Conservation (phyloP, 2,329 filamentous ascomycete species). For the Aspergillus transmontanensis region DNA sequence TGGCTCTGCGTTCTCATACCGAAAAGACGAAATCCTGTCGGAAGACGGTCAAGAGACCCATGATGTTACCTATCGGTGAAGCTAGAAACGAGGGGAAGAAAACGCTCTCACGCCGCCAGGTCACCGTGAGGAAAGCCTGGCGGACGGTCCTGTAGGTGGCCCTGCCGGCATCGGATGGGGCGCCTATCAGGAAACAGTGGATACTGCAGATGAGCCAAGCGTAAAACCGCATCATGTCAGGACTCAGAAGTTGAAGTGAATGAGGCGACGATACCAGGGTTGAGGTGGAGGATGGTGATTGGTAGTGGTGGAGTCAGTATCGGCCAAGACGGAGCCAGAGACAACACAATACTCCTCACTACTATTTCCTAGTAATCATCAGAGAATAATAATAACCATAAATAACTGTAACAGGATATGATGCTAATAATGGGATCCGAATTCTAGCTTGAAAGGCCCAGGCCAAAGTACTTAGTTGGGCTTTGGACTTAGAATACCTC, state of each 20-base stretch:
- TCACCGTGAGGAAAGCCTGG: constrained; percentile 28
- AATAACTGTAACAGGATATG: not conserved
- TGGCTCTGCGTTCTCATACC: constrained; percentile 15
- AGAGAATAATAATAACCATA: not conserved
- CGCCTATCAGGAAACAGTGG: constrained; percentile 25
- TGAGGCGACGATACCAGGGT: constrained; percentile 22
- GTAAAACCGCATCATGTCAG: constrained; percentile 18
- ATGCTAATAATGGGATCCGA: not conserved
- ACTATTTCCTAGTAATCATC: not conserved
- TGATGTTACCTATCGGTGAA: constrained; percentile 24
- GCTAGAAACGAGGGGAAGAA: constrained; percentile 18
- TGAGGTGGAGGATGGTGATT: constrained; percentile 20
- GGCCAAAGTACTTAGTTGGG: not conserved
- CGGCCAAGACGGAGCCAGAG: constrained; percentile 13
- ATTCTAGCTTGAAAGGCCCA: not conserved
- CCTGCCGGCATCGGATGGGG: constrained; percentile 18
- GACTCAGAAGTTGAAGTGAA: constrained; percentile 12
- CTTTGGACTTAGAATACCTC: constrained; percentile 2
- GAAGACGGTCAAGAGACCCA: constrained; percentile 1
- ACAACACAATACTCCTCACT: not conserved
- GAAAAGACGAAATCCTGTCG: constrained; percentile 1
- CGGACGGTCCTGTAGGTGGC: constrained; percentile 24
- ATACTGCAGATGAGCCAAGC: constrained; percentile 19
- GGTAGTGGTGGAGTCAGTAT: constrained; percentile 17
- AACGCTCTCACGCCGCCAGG: constrained; percentile 22